Evolutionary conservation across 2,329 filamentous ascomycete species (phyloP), one percentile per base, ranked within the genome.

Genomic region (Helotiales sp.): DNA sequence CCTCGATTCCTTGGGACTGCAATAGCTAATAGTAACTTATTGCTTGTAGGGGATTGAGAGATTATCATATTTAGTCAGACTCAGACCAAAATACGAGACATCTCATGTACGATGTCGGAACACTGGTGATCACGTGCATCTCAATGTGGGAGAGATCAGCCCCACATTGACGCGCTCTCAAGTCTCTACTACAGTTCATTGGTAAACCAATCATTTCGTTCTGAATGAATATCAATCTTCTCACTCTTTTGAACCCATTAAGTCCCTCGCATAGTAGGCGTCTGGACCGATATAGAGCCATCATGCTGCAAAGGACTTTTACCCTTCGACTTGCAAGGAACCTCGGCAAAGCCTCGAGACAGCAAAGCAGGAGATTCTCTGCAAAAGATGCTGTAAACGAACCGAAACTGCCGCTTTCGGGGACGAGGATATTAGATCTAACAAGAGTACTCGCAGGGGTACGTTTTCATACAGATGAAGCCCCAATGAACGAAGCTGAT

Each of bases 371-470:
- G 6, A 33, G 3, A 8, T 55, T 55, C 27, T 58, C 46, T 30
- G 50, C 52, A 22, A 48, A 34, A 27, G 19, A 24, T 12, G 46
- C 34, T 46, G 25, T 46, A 30, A 27, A 55, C 3, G 34, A 52
- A 17, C 50, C 58, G 9, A 54, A 25, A 22, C 72, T 87, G 38
- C 93, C 93, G 25, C 81, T 98, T 65, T 84, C 90, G 30, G 93
- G 93, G 1, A 88, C 95, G 65, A 85, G 89, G 54, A 91, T 98
- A 22, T 81, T 98, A 60, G 93, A 98, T 72, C 93, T 98, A 90
- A 96, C 93, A 4, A 84, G 93, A 75, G 93, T 98, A 2, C 76
- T 97, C 61, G 93, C 93, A 61, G 93, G 93, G 57, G 93, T 96
- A 57, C 48, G 54, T 58, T 42, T 2, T n/a, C 19, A 17, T 19